Conservation (phyloP, 306 rosid genomes). For the Canavalia ensiformis region DNA sequence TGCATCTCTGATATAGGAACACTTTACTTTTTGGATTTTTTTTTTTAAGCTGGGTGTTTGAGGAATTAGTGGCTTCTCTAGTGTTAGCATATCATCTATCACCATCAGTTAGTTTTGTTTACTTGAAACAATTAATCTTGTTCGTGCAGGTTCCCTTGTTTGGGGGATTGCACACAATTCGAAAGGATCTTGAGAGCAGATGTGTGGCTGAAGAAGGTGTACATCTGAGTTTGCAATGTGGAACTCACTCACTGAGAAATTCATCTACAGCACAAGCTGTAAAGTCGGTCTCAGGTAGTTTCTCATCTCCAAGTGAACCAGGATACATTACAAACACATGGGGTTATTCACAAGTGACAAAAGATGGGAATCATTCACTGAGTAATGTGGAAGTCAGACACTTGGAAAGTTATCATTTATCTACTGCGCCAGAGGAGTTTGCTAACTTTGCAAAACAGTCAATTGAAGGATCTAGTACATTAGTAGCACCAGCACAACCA, state of each 20-base stretch:
- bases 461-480: conserved; percentile 51
- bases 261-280: conserved; percentile 57
- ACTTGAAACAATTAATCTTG: conserved; percentile 19
- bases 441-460: conserved; percentile 53
- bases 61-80: neutral
- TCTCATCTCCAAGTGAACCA: conserved; percentile 47
- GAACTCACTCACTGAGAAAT: conserved; percentile 59
- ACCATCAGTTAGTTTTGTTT: neutral
- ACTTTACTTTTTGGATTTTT: neutral
- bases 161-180: conserved; percentile 70
- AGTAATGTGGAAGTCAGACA: conserved; percentile 57
- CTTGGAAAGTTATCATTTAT: conserved; percentile 51
- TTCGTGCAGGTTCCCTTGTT: conserved; percentile 68
- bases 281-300: conserved; percentile 50
- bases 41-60: neutral
- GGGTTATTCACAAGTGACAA: conserved; percentile 51
- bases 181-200: conserved; percentile 68
- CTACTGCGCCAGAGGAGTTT: conserved; percentile 54
- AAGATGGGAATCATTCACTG: conserved; percentile 30
- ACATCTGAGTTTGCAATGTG: conserved; percentile 58
- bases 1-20: no score
- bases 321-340: conserved; percentile 49
- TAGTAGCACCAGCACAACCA: conserved; percentile 51
- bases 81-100: neutral
- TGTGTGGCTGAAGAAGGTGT: conserved; percentile 51